Percentiles rank a stretch among this genome's conserved stretches.
Evolutionary conservation across 306 rosid species (phyloP).

Genomic region (Canavalia gladiata): DNA sequence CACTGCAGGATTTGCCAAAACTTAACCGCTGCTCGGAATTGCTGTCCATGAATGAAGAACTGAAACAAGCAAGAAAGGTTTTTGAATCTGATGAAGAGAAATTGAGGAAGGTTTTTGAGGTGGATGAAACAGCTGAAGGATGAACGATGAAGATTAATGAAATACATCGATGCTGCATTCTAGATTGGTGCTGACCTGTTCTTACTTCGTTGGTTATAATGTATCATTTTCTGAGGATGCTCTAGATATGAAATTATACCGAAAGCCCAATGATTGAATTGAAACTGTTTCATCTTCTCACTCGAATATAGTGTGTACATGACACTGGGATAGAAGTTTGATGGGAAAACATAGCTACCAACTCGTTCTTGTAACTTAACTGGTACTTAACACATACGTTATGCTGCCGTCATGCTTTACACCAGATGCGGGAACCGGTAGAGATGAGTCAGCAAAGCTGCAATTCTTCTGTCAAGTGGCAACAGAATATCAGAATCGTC

Average conservation of each 20-base stretch:
- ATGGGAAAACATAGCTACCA: not conserved
- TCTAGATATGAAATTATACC: not conserved
- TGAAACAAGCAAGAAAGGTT: slow-evolving; percentile 93
- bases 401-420: not conserved
- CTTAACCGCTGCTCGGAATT: slow-evolving; percentile 85
- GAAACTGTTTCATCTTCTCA: not conserved
- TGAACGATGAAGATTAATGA: slow-evolving; percentile 33
- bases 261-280: not conserved
- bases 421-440: not conserved
- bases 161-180: slow-evolving; percentile 1
- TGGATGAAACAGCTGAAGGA: slow-evolving; percentile 63
- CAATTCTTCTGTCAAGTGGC: too few relatives aligned
- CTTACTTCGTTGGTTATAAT: not conserved
- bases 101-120: slow-evolving; percentile 80
- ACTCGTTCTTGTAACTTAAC: not conserved
- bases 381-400: not conserved
- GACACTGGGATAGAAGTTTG: not conserved
- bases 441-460: not conserved
- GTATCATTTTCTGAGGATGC: slow-evolving; percentile 15
- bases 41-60: slow-evolving; percentile 91
- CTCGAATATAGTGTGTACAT: slow-evolving; percentile 12
- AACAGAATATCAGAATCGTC: not conserved
- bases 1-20: slow-evolving; percentile 75
- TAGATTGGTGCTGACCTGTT: slow-evolving; percentile 5
- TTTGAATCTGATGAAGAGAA: slow-evolving; percentile 90